Conservation (phyloP, 1,284 basidiomycete genomes). For the Trichosporon inkin region DNA sequence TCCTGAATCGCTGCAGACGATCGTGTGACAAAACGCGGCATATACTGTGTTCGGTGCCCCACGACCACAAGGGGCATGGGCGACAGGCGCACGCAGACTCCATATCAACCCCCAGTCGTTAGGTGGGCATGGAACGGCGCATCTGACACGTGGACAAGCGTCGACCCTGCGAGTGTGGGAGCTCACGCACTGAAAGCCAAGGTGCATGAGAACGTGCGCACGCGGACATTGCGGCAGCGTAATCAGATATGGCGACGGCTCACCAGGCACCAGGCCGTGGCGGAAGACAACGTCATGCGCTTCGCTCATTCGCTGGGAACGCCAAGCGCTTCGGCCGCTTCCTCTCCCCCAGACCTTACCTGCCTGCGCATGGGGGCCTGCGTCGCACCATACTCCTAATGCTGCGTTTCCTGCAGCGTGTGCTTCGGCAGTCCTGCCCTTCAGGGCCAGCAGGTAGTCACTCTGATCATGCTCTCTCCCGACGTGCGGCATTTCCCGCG, state of each 20-base stretch:
- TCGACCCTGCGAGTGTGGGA: no score
- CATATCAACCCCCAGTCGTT: no score
- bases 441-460: background rate
- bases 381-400: background rate
- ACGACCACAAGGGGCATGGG: no score
- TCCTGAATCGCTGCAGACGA: no score
- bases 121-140: no score
- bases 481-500: background rate
- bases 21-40: no score
- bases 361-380: background rate
- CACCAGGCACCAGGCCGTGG: background rate
- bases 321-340: conserved; percentile 1
- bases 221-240: no score
- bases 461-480: background rate
- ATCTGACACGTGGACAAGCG: no score
- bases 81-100: no score
- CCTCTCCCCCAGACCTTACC: background rate
- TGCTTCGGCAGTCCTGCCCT: background rate
- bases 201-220: no score
- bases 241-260: background rate
- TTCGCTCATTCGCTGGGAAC: background rate
- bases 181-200: no score
- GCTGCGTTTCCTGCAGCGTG: background rate
- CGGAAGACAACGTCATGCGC: background rate
- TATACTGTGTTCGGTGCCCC: no score